phyloP scores from a whole-genome alignment of 805 yeast species.

The Wickerhamiella alocasiicola region DNA sequence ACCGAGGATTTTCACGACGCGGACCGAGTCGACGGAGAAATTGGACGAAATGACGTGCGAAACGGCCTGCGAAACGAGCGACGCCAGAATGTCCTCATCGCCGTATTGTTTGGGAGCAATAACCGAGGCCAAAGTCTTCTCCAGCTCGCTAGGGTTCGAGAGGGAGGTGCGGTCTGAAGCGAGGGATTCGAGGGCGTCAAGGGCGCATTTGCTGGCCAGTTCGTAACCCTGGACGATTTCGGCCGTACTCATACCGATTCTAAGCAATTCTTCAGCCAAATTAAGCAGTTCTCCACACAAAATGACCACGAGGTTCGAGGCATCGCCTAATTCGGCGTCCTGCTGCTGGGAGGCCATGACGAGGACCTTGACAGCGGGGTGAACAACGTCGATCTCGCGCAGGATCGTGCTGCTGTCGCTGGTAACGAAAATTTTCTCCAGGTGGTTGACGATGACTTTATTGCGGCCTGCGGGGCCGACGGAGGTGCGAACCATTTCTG shows the following conservation, averaged over 20 bases:
- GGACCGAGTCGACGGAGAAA: conserved; percentile 85
- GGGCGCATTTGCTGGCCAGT: conserved; percentile 67
- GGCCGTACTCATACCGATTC: conserved; percentile 77
- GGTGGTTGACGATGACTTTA: conserved; percentile 82
- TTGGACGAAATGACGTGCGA: conserved; percentile 60
- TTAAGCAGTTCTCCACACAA: conserved; percentile 86
- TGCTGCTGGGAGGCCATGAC: conserved; percentile 97
- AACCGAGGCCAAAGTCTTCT: conserved; percentile 71
- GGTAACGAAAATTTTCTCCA: conserved; percentile 78
- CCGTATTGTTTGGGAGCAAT: conserved; percentile 92
- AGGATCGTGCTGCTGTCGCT: conserved; percentile 98
- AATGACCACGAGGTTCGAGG: conserved; percentile 79
- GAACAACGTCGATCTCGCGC: conserved; percentile 83
- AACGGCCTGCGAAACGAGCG: conserved; percentile 75
- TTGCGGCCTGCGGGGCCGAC: conserved; percentile 97
- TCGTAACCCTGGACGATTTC: conserved; percentile 90
- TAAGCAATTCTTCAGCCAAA: conserved; percentile 72
- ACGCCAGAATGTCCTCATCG: conserved; percentile 61
- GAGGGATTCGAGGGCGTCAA: conserved; percentile 47
- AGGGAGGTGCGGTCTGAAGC: conserved; percentile 52
- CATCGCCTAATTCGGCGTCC: conserved; percentile 95
- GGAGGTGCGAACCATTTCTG: conserved; percentile 82
- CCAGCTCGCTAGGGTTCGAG: conserved; percentile 40
- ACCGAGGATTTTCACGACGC: conserved; percentile 97
- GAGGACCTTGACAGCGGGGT: conserved; percentile 91